Base-by-base conservation (phyloP, 192 early-diverging fungal genomes). In the Gonapodya prolifera region DNA sequence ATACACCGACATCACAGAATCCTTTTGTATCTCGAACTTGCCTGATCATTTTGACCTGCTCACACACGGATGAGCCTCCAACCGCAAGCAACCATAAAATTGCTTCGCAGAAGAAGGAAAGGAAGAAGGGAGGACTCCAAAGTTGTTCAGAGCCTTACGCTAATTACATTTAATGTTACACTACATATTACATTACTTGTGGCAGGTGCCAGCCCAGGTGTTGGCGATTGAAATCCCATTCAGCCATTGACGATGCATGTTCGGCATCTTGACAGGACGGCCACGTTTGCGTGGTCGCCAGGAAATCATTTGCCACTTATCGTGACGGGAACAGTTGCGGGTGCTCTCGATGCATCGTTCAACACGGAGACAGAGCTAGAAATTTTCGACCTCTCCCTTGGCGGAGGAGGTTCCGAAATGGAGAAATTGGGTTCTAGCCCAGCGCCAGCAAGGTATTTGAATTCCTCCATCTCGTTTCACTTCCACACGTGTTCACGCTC, bases 281-380 rank as follows among this genome's bases (percentile, higher is more conserved):
- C 95, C 1, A 94, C 93, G 13, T 86, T 94, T 71, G 93, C 94
- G 18, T 98, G 97, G 97, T 86, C 91, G 33, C 91, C 90, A 23
- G 92, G 91, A 17, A 86, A 86, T 61, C 91, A 93, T 79, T 35
- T 79, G 32, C 84, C 85, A 0, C 85, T 96, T 35, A 85, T 99
- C 75, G 97, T 96, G 1, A 85, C 90, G 1, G 97, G 95, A 74
- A 96, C 97, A 13, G 94, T 94, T 29, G 94, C 97, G 1, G 97
- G 97, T 1, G 97, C 97, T 30, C 87, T 99, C 76, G 97, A 99
- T 85, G 95, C 94, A 35, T 91, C 92, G 18, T 99, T 99, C 81
- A 94, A 91, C 75, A 95, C 93, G 79, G 87, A 89, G 23, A 90
- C 96, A 1, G 89, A 91, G 81, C 87, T 99, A 35, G 97, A 98